Percentiles rank a stretch among this genome's conserved stretches.
Evolutionary conservation across 371 early-diverging fungal species (phyloP).

Genomic region (Rhizomucor miehei): DNA sequence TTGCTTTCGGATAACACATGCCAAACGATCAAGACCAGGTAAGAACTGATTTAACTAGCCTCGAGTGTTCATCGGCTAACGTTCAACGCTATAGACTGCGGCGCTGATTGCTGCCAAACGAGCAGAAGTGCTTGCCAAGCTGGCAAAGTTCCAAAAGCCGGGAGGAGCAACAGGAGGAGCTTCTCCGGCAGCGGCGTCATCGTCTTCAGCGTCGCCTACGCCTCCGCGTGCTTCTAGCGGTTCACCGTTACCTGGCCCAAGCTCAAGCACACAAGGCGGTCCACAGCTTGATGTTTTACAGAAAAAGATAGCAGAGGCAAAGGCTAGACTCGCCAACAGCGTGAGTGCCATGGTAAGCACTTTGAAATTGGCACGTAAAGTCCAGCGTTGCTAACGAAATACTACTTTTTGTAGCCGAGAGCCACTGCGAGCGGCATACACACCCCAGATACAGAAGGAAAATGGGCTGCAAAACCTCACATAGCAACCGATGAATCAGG

Average conservation of each 20-base stretch:
- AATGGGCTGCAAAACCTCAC: slow-evolving; percentile 1
- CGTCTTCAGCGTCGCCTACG: slow-evolving; percentile 5
- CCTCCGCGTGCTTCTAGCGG: slow-evolving; percentile 3
- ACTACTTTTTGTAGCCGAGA: slow-evolving; percentile 6
- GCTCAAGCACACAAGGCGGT: slow-evolving; percentile 1
- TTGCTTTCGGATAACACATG: no score
- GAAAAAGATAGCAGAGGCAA: slow-evolving; percentile 53
- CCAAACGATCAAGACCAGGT: no score
- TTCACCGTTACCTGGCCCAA: neutral
- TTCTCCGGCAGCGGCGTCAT: slow-evolving; percentile 6
- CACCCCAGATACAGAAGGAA: slow-evolving; percentile 3
- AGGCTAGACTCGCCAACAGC: slow-evolving; percentile 22
- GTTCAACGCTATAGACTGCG: slow-evolving; percentile 13
- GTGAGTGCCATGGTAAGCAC: slow-evolving; percentile 10
- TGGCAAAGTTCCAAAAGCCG: slow-evolving; percentile 34
- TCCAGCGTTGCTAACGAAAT: neutral
- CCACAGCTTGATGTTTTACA: slow-evolving; percentile 30
- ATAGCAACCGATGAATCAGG: slow-evolving; percentile 19
- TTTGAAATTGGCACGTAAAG: slow-evolving; percentile 2
- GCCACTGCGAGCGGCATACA: slow-evolving; percentile 11
- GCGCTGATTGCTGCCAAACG: slow-evolving; percentile 34
- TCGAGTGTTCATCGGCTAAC: neutral
- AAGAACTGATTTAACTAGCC: no score
- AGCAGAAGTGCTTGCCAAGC: slow-evolving; percentile 37
- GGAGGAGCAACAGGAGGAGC: slow-evolving; percentile 4